Evolutionary conservation across 2,329 filamentous ascomycete genomes (phyloP).

Genomic region (Chaetomium strumarium): DNA sequence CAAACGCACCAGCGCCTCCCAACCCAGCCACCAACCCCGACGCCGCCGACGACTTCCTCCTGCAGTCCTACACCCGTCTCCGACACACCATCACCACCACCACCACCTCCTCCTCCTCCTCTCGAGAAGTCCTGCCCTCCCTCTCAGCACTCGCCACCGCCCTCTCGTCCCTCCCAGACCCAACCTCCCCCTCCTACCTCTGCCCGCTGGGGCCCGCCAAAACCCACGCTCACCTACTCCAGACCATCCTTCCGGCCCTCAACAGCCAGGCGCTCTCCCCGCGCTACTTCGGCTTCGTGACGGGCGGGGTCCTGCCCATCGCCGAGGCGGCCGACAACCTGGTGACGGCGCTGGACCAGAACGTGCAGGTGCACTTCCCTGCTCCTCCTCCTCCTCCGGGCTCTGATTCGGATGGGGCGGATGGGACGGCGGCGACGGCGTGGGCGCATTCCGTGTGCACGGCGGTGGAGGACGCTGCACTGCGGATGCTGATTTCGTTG

Average conservation of each 20-base stretch:
- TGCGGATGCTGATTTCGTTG: constrained; percentile 63
- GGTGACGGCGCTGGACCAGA: constrained; percentile 77
- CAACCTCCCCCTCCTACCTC: constrained; percentile 24
- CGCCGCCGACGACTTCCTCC: constrained; percentile 18
- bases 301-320: constrained; percentile 71
- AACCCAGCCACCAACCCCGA: neutral
- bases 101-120: constrained; percentile 11
- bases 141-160: constrained; percentile 32
- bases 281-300: constrained; percentile 86
- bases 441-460: constrained; percentile 64
- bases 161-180: constrained; percentile 35
- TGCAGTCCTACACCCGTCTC: constrained; percentile 15
- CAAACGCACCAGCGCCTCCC: neutral
- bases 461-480: constrained; percentile 65
- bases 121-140: constrained; percentile 38
- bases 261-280: constrained; percentile 59
- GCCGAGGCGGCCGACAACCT: constrained; percentile 78
- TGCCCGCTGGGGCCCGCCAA: constrained; percentile 18
- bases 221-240: constrained; percentile 40
- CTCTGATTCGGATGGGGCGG: neutral
- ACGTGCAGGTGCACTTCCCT: constrained; percentile 76
- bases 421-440: neutral
- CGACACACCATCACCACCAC: constrained; percentile 3
- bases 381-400: constrained; percentile 16
- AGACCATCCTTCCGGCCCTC: constrained; percentile 51